Conservation (phyloP, 2,329 filamentous ascomycete species). For the Fusarium torulosum region DNA sequence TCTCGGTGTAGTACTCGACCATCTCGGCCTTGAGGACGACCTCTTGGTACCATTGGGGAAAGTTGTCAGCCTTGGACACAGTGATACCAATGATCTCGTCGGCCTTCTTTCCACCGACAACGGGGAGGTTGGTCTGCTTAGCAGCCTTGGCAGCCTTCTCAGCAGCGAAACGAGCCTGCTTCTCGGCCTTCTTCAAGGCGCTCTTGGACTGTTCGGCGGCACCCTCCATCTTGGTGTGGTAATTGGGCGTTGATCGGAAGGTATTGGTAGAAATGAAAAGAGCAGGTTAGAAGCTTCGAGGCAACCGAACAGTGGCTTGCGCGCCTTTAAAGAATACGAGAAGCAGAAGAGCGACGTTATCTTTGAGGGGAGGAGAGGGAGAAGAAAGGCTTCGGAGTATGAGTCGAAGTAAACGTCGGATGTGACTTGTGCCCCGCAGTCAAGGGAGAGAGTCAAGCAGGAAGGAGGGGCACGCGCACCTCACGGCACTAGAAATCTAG, state of each 20-base stretch:
- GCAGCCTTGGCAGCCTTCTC: slow-evolving; percentile 73
- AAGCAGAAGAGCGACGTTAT: slow-evolving; percentile 32
- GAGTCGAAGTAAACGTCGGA: slow-evolving; percentile 47
- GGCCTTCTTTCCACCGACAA: slow-evolving; percentile 70
- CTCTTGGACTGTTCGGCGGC: slow-evolving; percentile 66
- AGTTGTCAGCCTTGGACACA: slow-evolving; percentile 85
- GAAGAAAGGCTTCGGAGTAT: slow-evolving; percentile 40
- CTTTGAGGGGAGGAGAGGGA: slow-evolving; percentile 27
- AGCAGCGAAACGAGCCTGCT: slow-evolving; percentile 70
- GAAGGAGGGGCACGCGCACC: slow-evolving; percentile 47
- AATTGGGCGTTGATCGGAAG: slow-evolving; percentile 22
- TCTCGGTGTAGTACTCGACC: slow-evolving; percentile 95
- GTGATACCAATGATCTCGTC: slow-evolving; percentile 89
- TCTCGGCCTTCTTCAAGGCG: slow-evolving; percentile 75
- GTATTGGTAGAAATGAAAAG: slow-evolving; percentile 5
- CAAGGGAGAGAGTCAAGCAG: slow-evolving; percentile 34
- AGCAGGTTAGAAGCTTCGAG: slow-evolving; percentile 11
- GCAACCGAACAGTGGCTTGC: slow-evolving; percentile 28
- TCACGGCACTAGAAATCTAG: slow-evolving; percentile 24
- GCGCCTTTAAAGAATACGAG: slow-evolving; percentile 33
- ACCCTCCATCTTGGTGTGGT: slow-evolving; percentile 51
- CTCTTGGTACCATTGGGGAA: slow-evolving; percentile 97
- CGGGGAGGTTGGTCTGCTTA: slow-evolving; percentile 64
- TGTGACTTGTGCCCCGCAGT: slow-evolving; percentile 49
- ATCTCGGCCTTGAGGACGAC: slow-evolving; percentile 96